These are phyloP conservation scores for Apophysomyces sp. DNA, from an alignment of 371 early-diverging fungal genomes.

Conservation along the genomic window DNA sequence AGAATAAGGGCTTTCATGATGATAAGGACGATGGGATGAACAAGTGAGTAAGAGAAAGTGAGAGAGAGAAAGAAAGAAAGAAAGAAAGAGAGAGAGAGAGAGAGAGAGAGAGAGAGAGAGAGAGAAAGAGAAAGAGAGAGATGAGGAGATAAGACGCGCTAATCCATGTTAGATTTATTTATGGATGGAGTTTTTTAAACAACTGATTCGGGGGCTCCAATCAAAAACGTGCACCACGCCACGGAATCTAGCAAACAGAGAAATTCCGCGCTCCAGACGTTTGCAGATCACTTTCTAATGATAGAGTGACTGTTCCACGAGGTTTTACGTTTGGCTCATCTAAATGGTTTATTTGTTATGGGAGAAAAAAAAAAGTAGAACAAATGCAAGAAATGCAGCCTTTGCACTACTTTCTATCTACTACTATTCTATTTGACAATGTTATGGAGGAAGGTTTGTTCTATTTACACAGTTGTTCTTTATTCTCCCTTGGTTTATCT, in stretches of 20 bases:
- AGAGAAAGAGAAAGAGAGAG: neutral
- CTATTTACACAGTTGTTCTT: neutral
- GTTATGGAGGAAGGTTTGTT: neutral
- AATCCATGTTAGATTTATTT: neutral
- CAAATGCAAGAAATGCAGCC: too few relatives aligned
- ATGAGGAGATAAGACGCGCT: neutral
- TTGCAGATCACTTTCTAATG: neutral
- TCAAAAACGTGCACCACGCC: neutral
- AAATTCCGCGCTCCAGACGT: neutral
- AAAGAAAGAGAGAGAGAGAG: slow-evolving; percentile 7
- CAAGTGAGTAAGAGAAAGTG: neutral
- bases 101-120: neutral
- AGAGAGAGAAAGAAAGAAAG: too few relatives aligned
- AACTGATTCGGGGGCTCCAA: slow-evolving; percentile 1
- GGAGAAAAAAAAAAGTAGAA: too few relatives aligned
- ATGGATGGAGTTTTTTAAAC: neutral
- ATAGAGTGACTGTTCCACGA: too few relatives aligned
- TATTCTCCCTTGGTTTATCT: neutral
- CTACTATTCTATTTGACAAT: too few relatives aligned
- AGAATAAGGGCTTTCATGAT: slow-evolving; percentile 98
- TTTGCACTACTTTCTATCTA: too few relatives aligned
- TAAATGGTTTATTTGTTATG: too few relatives aligned
- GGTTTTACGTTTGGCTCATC: too few relatives aligned
- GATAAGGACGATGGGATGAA: neutral
- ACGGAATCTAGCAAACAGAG: neutral